phyloP scores from a whole-genome alignment of 2,329 filamentous ascomycete species.

The Exophiala sp. region DNA sequence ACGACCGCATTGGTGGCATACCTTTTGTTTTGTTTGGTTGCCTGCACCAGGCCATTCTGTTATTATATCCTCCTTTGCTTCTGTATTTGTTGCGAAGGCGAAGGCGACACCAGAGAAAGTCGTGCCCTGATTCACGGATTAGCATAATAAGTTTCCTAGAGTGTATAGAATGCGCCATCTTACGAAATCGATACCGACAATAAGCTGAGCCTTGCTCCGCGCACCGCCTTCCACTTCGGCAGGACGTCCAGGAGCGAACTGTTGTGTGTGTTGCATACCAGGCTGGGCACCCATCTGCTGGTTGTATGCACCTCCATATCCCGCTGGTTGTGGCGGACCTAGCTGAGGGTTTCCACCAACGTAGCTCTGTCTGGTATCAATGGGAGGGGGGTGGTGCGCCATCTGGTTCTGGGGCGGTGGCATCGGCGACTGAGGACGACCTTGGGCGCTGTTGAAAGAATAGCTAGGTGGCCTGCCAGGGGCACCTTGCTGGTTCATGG shows the following conservation, averaged over 20 bases:
- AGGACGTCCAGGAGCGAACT: slow-evolving; percentile 33
- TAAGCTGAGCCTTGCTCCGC: slow-evolving; percentile 91
- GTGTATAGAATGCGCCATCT: slow-evolving; percentile 34
- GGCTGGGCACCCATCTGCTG: slow-evolving; percentile 22
- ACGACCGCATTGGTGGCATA: slow-evolving; percentile 35
- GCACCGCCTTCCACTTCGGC: slow-evolving; percentile 81
- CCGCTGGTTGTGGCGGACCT: slow-evolving; percentile 39
- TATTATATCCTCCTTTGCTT: slow-evolving; percentile 97
- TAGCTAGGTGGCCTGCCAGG: slow-evolving; percentile 63
- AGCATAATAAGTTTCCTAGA: neutral
- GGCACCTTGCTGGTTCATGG: slow-evolving; percentile 51
- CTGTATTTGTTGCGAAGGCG: slow-evolving; percentile 88
- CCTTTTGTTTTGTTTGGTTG: slow-evolving; percentile 98
- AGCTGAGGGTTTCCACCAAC: slow-evolving; percentile 42
- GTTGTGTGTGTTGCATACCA: slow-evolving; percentile 30
- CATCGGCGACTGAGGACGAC: slow-evolving; percentile 53
- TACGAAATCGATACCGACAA: slow-evolving; percentile 98
- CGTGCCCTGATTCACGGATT: slow-evolving; percentile 63
- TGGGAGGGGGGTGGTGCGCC: slow-evolving; percentile 48
- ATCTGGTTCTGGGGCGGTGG: slow-evolving; percentile 41
- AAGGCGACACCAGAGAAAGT: slow-evolving; percentile 98
- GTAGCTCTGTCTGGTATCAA: slow-evolving; percentile 54
- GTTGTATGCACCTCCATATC: slow-evolving; percentile 39
- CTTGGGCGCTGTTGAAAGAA: slow-evolving; percentile 52
- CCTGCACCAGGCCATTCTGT: slow-evolving; percentile 98